Base-by-base conservation (phyloP, 805 yeast genomes). In the Cyberlindnera galapagoensis region DNA sequence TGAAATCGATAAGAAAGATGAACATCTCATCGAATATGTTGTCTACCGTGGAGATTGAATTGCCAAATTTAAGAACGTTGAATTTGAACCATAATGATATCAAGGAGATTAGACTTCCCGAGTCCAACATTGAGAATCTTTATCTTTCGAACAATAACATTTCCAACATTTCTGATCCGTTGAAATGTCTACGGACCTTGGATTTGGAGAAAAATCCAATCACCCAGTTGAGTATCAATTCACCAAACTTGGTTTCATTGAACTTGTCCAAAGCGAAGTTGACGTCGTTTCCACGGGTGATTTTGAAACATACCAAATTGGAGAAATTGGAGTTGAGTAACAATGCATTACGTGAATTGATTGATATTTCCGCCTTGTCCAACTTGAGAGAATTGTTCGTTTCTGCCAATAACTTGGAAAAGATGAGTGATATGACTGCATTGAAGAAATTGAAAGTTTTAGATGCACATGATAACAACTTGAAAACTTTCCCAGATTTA, bases 121-220 rank as follows among this genome's bases (percentile, higher is more conserved):
- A 47, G 5, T 37, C 46, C 5, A 72, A 69, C 35, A 60, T 86
- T 38, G 90, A 82, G 51, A 78, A 76, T n/a, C 59, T 82, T 16
- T 75, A 76, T 45, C 74, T 85, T 7, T 71, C 90, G 3, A 83
- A 83, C 52, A 86, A 86, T 52, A 71, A 71, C 39, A 78, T 87
- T 10, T 75, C 94, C 0, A 71, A 72, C 11, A 80, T 84, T 51
- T 71, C 74, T 34, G 80, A 75, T 50, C 60, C 69, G 28, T 70
- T 84, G 47, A 71, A 72, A 20, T 71, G 71, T 31, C 60, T 88
- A 45, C 71, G 81, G 48, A 69, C 80, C 11, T 63, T 88, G 24
- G 82, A 80, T 49, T 63, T 87, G 29, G 87, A 82, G 51, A 73
- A 81, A 51, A 88, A 87, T 53, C 97, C 96, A 5, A 73, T 87